Evolutionary conservation across 2,329 filamentous ascomycete species (phyloP).

Genomic region (Aspergillus tamarii): DNA sequence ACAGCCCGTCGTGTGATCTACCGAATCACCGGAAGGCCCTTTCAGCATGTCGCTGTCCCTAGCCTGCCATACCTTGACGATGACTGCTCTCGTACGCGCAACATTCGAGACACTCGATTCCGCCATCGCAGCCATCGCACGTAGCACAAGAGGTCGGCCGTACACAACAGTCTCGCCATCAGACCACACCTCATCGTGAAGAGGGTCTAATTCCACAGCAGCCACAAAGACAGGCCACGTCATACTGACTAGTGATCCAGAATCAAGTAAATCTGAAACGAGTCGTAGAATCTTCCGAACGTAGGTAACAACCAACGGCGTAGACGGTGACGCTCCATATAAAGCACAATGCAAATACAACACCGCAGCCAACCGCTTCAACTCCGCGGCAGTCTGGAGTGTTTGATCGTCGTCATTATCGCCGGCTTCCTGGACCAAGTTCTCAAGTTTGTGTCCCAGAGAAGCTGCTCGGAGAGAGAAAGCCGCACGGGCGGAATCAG

Average conservation of each 20-base stretch:
- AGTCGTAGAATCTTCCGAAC: constrained; percentile 41
- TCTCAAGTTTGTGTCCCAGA: constrained; percentile 38
- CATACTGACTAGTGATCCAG: constrained; percentile 38
- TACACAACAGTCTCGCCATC: constrained; percentile 28
- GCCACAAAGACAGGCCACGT: constrained; percentile 51
- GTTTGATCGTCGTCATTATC: constrained; percentile 35
- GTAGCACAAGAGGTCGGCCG: constrained; percentile 45
- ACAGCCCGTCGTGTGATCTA: constrained; percentile 18
- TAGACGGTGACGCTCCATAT: constrained; percentile 47
- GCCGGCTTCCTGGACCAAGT: constrained; percentile 38
- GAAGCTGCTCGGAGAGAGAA: constrained; percentile 39
- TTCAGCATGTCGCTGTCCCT: constrained; percentile 43
- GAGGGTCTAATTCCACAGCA: constrained; percentile 46
- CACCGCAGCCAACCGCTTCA: constrained; percentile 49
- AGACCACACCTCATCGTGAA: constrained; percentile 41
- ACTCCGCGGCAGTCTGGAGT: constrained; percentile 43
- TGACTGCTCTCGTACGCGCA: constrained; percentile 49
- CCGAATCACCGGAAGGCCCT: constrained; percentile 17
- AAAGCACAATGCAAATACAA: constrained; percentile 53
- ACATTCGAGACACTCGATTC: constrained; percentile 50
- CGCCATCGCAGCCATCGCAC: constrained; percentile 45
- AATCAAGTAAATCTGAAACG: constrained; percentile 38
- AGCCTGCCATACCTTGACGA: constrained; percentile 52
- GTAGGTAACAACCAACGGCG: constrained; percentile 35
- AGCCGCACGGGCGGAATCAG: constrained; percentile 25